A percentile compares a stretch with the other conserved stretches of the same genome.
Conservation (phyloP, 2,329 filamentous ascomycete genomes). For the Neonectria neomacrospora region DNA sequence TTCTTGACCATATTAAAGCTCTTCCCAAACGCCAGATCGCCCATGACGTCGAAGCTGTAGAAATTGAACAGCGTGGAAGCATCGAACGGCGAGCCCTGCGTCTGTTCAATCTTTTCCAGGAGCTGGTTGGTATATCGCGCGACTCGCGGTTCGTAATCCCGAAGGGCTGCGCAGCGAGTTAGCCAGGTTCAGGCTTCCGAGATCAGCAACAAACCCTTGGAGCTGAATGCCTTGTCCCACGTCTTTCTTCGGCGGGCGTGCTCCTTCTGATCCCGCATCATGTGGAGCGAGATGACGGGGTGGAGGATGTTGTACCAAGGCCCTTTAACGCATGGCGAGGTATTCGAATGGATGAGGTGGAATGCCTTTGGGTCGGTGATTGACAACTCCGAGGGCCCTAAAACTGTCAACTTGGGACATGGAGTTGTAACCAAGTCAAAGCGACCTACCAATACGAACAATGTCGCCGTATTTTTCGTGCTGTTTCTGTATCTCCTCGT, state of each 20-base stretch:
- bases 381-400: constrained; percentile 26
- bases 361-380: constrained; percentile 29
- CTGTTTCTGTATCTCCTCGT: constrained; percentile 26
- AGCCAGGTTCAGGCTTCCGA: not conserved
- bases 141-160: constrained; percentile 27
- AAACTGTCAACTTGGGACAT: not conserved
- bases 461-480: constrained; percentile 28
- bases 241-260: constrained; percentile 29
- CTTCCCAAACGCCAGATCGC: constrained; percentile 51
- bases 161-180: constrained; percentile 4
- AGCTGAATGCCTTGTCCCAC: constrained; percentile 33
- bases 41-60: constrained; percentile 54
- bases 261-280: constrained; percentile 8
- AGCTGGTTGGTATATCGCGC: constrained; percentile 22
- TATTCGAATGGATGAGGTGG: constrained; percentile 23
- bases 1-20: constrained; percentile 49
- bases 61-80: constrained; percentile 49
- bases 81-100: constrained; percentile 36
- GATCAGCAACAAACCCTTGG: constrained; percentile 19
- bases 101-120: constrained; percentile 15
- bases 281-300: constrained; percentile 22
- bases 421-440: not conserved
- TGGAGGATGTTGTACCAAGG: constrained; percentile 30
- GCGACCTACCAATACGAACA: constrained; percentile 27
- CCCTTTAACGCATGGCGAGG: constrained; percentile 15